A percentile compares a stretch with the other conserved stretches of the same genome.
Evolutionary conservation across 2,329 filamentous ascomycete species (phyloP).

Genomic region (Penicillium sumatraense): DNA sequence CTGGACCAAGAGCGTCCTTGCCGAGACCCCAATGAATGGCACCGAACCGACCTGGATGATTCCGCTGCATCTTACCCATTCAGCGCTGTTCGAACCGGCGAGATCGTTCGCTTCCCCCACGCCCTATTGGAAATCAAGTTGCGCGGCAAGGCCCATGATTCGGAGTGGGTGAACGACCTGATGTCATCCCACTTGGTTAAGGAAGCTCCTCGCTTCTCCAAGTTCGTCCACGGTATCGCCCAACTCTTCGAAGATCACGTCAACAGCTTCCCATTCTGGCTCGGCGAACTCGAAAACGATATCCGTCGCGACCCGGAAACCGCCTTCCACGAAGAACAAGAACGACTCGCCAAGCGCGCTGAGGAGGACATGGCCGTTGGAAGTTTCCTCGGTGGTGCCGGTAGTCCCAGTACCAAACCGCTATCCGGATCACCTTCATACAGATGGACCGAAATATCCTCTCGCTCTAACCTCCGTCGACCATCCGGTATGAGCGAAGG

Average conservation of each 20-base stretch:
- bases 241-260: conserved; percentile 94
- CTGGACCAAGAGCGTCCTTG: conserved; percentile 85
- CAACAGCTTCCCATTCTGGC: conserved; percentile 95
- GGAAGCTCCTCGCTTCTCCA: conserved; percentile 87
- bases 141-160: conserved; percentile 64
- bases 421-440: conserved; percentile 41
- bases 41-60: conserved; percentile 86
- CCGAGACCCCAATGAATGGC: conserved; percentile 86
- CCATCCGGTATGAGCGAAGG: conserved; percentile 31
- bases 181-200: conserved; percentile 93
- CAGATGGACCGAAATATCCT: conserved; percentile 30
- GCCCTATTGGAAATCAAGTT: conserved; percentile 93
- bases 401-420: conserved; percentile 33
- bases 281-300: conserved; percentile 86
- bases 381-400: conserved; percentile 71
- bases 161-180: conserved; percentile 87
- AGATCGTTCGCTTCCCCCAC: conserved; percentile 88
- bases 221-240: conserved; percentile 93
- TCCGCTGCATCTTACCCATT: conserved; percentile 85
- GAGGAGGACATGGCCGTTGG: conserved; percentile 90
- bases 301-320: conserved; percentile 90
- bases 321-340: conserved; percentile 90
- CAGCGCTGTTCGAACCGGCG: conserved; percentile 82
- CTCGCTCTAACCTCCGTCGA: conserved; percentile 26
- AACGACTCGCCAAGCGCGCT: conserved; percentile 76